Conservation (phyloP, 257 asterid species). For the Galeopsis tetrahit region DNA sequence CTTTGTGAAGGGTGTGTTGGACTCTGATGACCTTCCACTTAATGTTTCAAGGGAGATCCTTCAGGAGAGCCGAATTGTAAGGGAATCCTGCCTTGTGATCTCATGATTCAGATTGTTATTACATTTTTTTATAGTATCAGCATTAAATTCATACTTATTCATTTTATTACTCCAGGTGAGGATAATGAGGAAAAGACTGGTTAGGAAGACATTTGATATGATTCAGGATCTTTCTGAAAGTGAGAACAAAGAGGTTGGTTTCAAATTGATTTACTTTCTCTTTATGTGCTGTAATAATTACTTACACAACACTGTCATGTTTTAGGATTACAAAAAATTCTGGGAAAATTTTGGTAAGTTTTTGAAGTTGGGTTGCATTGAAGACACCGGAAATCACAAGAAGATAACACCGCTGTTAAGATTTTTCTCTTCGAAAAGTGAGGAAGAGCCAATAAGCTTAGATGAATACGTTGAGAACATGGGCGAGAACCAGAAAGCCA, state of each 20-base stretch:
- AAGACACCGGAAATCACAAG: constrained; percentile 97
- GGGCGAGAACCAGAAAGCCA: constrained; percentile 92
- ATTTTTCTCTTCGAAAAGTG: constrained; percentile 88
- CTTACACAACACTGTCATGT: constrained; percentile 21
- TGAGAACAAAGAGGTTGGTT: constrained; percentile 84
- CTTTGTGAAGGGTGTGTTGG: constrained; percentile 97
- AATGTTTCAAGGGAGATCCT: constrained; percentile 98
- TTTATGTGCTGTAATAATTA: background rate
- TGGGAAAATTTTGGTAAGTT: constrained; percentile 99
- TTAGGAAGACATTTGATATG: constrained; percentile 98
- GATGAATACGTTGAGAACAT: constrained; percentile 94
- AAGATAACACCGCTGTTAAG: constrained; percentile 79
- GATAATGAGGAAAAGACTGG: constrained; percentile 96
- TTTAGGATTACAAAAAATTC: constrained; percentile 91
- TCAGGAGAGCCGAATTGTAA: constrained; percentile 98
- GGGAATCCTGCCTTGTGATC: constrained; percentile 28
- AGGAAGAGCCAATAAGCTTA: constrained; percentile 85
- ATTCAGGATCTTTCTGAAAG: constrained; percentile 96
- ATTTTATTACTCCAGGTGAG: constrained; percentile 64
- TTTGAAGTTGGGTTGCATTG: constrained; percentile 92
- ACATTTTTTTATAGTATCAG: background rate
- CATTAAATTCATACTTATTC: constrained; percentile 4
- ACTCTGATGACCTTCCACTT: constrained; percentile 97
- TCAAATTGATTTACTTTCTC: background rate
- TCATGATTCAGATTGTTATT: background rate